Base-by-base conservation (phyloP, 805 yeast species). In the Wickerhamiella dianesei region DNA sequence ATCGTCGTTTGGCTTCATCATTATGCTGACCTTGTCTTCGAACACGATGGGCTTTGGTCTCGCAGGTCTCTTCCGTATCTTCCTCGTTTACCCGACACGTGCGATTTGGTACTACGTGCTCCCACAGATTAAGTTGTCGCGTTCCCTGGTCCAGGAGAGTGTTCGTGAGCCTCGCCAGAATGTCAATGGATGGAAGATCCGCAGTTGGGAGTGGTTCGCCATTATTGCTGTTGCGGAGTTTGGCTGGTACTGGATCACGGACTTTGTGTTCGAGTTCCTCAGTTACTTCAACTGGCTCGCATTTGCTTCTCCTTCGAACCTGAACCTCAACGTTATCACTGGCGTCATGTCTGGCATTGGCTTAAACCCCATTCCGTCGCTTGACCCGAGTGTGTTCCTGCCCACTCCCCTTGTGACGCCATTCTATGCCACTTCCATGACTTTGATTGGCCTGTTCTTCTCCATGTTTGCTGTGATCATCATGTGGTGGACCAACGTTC, bases 11-110 rank as follows among this genome's bases (percentile, higher is more conserved):
- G 73, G 77, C 1, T 80, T 70, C 59, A 80, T 75, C 58, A 52
- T 77, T 16, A 54, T 77, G 37, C 64, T 79, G 37, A 64, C 74
- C 1, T 53, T 77, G 3, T 69, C 81, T 2, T 70, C 82, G 2
- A 82, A 78, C 57, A 73, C 74, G 49, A 62, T 80, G 53, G 87
- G 86, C 18, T 74, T 77, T 56, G 80, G 82, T 1, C 71, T 80
- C 57, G 83, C 86, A 4, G 80, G 82, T 44, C 55, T 80, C 25
- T 69, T 77, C 70, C 71, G 82, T 56, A 74, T 74, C 48, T 75
- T 79, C 43, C 70, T 69, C 2, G 71, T 78, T 6, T 76, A 76
- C 53, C 79, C 79, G 6, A 62, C 62, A 2, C 61, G 68, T 47
- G 64, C 76, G 3, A 55, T 78, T 21, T 77, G 82, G 82, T 80